phyloP scores from a whole-genome alignment of 306 rosid species.

The Quercus glauca region DNA sequence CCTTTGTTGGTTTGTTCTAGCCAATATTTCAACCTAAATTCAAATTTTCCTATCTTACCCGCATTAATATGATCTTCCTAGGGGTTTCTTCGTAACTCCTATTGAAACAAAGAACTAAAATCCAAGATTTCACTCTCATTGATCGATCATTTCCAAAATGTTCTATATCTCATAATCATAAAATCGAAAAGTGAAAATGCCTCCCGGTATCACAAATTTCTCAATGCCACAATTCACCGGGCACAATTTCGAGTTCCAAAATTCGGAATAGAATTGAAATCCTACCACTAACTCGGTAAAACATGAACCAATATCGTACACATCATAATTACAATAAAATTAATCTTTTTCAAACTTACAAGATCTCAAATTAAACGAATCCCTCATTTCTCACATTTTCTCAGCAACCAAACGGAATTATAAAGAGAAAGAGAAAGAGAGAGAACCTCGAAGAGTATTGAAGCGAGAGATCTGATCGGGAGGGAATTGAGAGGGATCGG shows the following conservation, averaged over 20 bases:
- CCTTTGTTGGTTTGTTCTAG: neutral
- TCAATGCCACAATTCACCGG: neutral
- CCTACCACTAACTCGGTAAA: neutral
- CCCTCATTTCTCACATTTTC: neutral
- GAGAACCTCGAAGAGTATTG: slow-evolving; percentile 72
- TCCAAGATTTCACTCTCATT: neutral
- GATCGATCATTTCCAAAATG: neutral
- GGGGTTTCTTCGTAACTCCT: neutral
- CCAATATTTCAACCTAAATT: neutral
- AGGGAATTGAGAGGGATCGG: slow-evolving; percentile 77
- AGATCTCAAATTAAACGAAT: neutral
- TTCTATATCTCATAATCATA: neutral
- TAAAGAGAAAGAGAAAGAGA: neutral
- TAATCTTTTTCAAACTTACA: neutral
- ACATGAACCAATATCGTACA: neutral
- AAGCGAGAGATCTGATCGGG: slow-evolving; percentile 87
- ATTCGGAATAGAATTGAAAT: neutral
- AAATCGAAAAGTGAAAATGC: neutral
- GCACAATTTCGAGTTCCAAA: neutral
- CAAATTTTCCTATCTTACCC: neutral
- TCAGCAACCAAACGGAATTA: neutral
- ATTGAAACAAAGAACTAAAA: neutral
- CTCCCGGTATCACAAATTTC: neutral
- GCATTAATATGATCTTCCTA: neutral
- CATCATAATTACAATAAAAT: neutral